phyloP scores from a whole-genome alignment of 164 flowering plant species.

The Amborella trichopoda region DNA sequence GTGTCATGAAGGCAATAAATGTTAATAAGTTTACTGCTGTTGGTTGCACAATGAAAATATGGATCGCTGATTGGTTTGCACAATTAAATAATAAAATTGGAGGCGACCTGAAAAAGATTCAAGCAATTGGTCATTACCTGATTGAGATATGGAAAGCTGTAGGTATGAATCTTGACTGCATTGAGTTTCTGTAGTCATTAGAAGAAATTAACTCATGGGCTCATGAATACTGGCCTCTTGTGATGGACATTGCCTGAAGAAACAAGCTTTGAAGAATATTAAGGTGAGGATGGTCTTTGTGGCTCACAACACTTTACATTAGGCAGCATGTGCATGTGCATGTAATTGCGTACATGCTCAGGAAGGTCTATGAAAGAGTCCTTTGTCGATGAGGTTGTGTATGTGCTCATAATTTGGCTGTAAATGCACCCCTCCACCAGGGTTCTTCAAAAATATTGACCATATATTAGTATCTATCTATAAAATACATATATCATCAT shows the following conservation, averaged over 20 bases:
- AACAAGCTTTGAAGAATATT: conserved; percentile 72
- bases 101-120: conserved; percentile 82
- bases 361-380: background rate
- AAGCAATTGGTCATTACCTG: conserved; percentile 60
- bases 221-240: conserved; percentile 88
- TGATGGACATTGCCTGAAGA: conserved; percentile 83
- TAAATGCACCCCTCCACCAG: no score
- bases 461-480: no score
- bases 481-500: no score
- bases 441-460: no score
- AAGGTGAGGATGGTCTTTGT: conserved; percentile 14
- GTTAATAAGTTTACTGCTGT: conserved; percentile 77
- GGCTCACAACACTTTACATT: background rate
- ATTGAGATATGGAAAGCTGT: conserved; percentile 94
- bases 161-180: conserved; percentile 73
- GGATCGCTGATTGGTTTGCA: conserved; percentile 99
- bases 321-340: background rate
- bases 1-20: conserved; percentile 79
- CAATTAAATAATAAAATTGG: conserved; percentile 91
- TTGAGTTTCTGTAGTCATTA: conserved; percentile 92
- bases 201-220: conserved; percentile 71
- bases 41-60: conserved; percentile 79
- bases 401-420: background rate
- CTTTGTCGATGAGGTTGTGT: background rate
- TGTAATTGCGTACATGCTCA: no score